phyloP scores from a whole-genome alignment of 805 yeast genomes.

The Kodamaea sagamina region DNA sequence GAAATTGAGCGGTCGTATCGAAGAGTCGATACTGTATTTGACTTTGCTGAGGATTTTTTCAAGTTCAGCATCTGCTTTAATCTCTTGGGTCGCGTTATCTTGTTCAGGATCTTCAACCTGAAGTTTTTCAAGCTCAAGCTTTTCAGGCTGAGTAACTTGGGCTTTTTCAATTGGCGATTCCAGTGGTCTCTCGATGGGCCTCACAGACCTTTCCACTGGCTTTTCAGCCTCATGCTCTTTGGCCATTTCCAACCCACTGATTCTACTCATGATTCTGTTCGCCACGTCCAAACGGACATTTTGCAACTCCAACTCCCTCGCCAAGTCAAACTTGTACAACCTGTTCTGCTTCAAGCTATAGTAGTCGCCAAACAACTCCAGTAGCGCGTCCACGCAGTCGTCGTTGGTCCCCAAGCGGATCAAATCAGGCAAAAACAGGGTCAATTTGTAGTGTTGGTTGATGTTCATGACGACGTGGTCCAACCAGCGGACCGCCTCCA shows the following conservation, averaged over 20 bases:
- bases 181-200: too few relatives aligned
- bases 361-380: constrained; percentile 27
- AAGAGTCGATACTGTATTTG: constrained; percentile 41
- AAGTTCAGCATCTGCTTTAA: constrained; percentile 12
- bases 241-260: constrained; percentile 5
- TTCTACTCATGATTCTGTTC: constrained; percentile 8
- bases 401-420: constrained; percentile 17
- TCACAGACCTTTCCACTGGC: not conserved
- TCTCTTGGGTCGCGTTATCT: not conserved
- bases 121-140: not conserved
- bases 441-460: constrained; percentile 35
- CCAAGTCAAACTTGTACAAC: constrained; percentile 48
- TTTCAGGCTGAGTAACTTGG: too few relatives aligned
- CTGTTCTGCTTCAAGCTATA: constrained; percentile 33
- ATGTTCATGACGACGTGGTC: constrained; percentile 39
- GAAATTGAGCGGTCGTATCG: constrained; percentile 34
- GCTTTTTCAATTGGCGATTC: too few relatives aligned
- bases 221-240: not conserved
- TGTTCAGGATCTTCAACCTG: not conserved
- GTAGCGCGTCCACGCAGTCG: constrained; percentile 17
- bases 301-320: constrained; percentile 39
- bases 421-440: constrained; percentile 27
- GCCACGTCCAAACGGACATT: constrained; percentile 23
- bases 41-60: constrained; percentile 22
- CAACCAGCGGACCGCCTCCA: constrained; percentile 49